Evolutionary conservation across 2,329 filamentous ascomycete species (phyloP).

Genomic region (Penicillium sp.): DNA sequence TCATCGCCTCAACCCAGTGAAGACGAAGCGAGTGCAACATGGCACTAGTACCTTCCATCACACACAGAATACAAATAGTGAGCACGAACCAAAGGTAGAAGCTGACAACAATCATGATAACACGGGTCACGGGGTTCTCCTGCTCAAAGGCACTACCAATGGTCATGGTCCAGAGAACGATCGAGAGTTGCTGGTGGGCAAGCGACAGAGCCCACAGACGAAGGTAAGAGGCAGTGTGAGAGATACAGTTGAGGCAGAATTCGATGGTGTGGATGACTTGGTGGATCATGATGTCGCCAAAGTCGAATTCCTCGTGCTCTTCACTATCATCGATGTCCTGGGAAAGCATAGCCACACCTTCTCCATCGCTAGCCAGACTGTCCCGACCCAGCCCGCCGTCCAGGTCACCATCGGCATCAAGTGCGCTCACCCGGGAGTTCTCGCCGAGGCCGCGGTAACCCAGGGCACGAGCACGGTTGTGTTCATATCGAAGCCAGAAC

Average conservation of each 20-base stretch:
- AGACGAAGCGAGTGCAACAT: slow-evolving; percentile 91
- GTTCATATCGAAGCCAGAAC: slow-evolving; percentile 88
- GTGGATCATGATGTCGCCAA: slow-evolving; percentile 96
- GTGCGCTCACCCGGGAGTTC: slow-evolving; percentile 78
- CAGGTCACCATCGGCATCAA: slow-evolving; percentile 83
- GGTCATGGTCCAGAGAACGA: slow-evolving; percentile 97
- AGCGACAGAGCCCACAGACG: slow-evolving; percentile 97
- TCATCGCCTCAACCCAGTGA: slow-evolving; percentile 97
- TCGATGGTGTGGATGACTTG: slow-evolving; percentile 99
- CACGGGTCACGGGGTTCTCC: slow-evolving; percentile 63
- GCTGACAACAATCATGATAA: slow-evolving; percentile 75
- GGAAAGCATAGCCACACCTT: slow-evolving; percentile 83
- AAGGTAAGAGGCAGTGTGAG: slow-evolving; percentile 96
- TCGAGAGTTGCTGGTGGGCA: slow-evolving; percentile 94
- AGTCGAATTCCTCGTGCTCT: slow-evolving; percentile 96
- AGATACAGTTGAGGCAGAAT: slow-evolving; percentile 99
- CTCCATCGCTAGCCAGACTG: slow-evolving; percentile 72
- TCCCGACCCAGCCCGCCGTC: slow-evolving; percentile 62
- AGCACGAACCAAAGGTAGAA: slow-evolving; percentile 92
- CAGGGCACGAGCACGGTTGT: slow-evolving; percentile 81
- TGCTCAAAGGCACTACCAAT: slow-evolving; percentile 71
- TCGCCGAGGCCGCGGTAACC: slow-evolving; percentile 95
- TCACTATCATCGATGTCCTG: slow-evolving; percentile 73
- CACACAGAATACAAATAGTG: slow-evolving; percentile 74
- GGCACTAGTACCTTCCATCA: slow-evolving; percentile 94